Conservation (phyloP, 2,329 filamentous ascomycete genomes). For the Tolypocladium sp. region DNA sequence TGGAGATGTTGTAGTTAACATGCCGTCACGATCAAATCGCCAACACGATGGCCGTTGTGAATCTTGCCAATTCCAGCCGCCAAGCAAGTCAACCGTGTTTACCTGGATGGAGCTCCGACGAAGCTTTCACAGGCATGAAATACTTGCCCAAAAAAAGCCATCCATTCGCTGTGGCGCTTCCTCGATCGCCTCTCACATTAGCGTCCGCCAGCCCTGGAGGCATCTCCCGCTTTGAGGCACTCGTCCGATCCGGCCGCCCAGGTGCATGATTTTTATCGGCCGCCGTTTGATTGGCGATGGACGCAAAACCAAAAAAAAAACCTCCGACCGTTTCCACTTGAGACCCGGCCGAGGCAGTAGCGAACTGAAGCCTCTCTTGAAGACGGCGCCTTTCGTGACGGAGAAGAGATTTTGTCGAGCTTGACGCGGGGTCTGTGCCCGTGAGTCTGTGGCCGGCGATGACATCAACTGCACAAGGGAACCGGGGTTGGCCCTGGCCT, state of each 20-base stretch:
- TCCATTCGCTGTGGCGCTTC: background rate
- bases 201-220: background rate
- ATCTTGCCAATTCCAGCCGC: background rate
- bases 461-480: background rate
- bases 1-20: no score
- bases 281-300: background rate
- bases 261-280: background rate
- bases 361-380: background rate
- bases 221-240: background rate
- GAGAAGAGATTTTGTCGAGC: background rate
- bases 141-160: background rate
- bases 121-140: background rate
- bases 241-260: background rate
- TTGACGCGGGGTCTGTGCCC: background rate
- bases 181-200: background rate
- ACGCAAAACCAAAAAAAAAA: background rate
- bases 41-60: background rate
- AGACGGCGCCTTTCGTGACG: background rate
- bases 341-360: background rate
- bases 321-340: background rate
- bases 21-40: background rate
- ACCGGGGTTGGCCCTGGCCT: background rate
- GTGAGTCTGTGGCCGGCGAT: background rate
- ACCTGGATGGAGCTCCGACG: background rate
- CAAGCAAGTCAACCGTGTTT: background rate